Evolutionary conservation across 805 yeast genomes (phyloP).

Genomic region (Schwanniomyces pseudopolymorphus): DNA sequence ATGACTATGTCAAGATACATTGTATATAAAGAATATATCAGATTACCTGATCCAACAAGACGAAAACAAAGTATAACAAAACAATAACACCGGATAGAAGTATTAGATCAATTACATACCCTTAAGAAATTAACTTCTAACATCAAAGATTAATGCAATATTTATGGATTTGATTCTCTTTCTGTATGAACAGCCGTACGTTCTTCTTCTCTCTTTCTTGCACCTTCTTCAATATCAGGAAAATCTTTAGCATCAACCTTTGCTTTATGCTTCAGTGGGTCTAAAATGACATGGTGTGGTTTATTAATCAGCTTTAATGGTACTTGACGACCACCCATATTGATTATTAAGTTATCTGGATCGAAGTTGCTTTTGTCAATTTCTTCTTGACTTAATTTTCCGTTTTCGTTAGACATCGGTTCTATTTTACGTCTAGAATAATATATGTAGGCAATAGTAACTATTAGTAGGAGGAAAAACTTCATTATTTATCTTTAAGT

Average conservation of each 20-base stretch:
- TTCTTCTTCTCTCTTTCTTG: constrained; percentile 26
- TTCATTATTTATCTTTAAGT: not conserved
- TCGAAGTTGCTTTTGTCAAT: constrained; percentile 4
- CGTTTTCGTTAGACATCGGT: constrained; percentile 1
- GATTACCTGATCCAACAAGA: not conserved
- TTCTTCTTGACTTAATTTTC: constrained; percentile 7
- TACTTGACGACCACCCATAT: constrained; percentile 37
- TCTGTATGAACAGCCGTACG: constrained; percentile 8
- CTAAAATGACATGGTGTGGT: constrained; percentile 35
- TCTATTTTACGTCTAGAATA: not conserved
- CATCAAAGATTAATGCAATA: not conserved
- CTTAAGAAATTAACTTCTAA: no score
- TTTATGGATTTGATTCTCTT: not conserved
- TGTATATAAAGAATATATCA: not conserved
- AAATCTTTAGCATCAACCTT: constrained; percentile 20
- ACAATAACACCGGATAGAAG: not conserved
- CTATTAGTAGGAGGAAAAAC: not conserved
- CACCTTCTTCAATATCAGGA: constrained; percentile 34
- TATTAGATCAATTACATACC: no score
- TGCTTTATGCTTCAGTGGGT: constrained; percentile 25
- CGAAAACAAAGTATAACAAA: not conserved
- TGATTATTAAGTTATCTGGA: constrained; percentile 13
- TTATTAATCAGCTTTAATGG: constrained; percentile 37
- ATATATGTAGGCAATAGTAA: not conserved
- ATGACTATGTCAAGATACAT: not conserved